phyloP scores from a whole-genome alignment of 2,329 filamentous ascomycete genomes.

The Trichophyton simii region DNA sequence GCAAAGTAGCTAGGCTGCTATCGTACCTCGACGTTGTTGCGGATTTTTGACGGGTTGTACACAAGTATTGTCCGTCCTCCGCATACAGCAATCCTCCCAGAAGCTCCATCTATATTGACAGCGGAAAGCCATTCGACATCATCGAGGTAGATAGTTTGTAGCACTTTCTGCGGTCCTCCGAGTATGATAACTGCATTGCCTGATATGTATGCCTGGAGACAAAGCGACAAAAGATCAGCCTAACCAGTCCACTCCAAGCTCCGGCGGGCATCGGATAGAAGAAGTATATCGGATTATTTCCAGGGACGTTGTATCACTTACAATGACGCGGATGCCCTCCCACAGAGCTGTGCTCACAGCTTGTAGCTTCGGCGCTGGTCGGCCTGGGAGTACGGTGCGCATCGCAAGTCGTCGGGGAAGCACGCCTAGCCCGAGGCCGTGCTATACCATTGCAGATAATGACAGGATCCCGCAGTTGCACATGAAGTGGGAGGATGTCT shows the following conservation, averaged over 20 bases:
- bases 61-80: slow-evolving; percentile 56
- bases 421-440: slow-evolving; percentile 7
- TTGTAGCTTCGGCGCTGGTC: slow-evolving; percentile 65
- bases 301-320: slow-evolving; percentile 30
- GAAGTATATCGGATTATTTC: neutral
- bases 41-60: slow-evolving; percentile 61
- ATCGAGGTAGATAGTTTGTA: slow-evolving; percentile 87
- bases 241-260: neutral
- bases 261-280: neutral
- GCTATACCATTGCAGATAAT: slow-evolving; percentile 13
- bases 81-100: slow-evolving; percentile 73
- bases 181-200: slow-evolving; percentile 80
- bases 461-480: neutral
- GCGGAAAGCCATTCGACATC: slow-evolving; percentile 57
- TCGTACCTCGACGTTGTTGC: slow-evolving; percentile 59
- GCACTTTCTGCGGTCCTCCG: slow-evolving; percentile 55
- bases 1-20: slow-evolving; percentile 10
- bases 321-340: slow-evolving; percentile 59
- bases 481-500: neutral
- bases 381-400: slow-evolving; percentile 67
- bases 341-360: slow-evolving; percentile 62
- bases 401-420: slow-evolving; percentile 40
- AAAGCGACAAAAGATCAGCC: slow-evolving; percentile 4
- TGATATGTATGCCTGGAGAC: slow-evolving; percentile 65
- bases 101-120: slow-evolving; percentile 65